These are phyloP conservation scores for Macrotyloma uniflorum DNA, from an alignment of 306 rosid genomes.

Conservation along the genomic window DNA sequence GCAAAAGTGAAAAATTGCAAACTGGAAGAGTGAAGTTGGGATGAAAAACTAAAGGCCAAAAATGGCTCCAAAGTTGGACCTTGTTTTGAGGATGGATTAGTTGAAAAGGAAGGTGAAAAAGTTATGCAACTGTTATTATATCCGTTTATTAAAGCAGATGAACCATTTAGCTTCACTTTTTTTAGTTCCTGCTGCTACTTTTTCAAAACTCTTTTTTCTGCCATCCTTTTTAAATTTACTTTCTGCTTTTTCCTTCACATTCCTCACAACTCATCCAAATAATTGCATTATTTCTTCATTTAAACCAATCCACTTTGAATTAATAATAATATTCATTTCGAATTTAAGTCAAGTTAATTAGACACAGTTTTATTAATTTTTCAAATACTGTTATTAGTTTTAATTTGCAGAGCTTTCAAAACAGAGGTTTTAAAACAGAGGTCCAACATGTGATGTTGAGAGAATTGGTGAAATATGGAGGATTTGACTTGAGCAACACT, in stretches of 20 bases:
- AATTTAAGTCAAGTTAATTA: too few species aligned
- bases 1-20: slow-evolving; percentile 10
- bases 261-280: too few species aligned
- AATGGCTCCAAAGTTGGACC: slow-evolving; percentile 13
- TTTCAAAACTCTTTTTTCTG: slow-evolving; percentile 7
- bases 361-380: too few species aligned
- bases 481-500: neutral
- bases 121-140: neutral
- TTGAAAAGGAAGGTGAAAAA: slow-evolving; percentile 8
- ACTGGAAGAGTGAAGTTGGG: neutral
- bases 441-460: neutral
- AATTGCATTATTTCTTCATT: too few species aligned
- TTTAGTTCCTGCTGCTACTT: slow-evolving; percentile 15
- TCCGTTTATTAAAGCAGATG: slow-evolving; percentile 19
- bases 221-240: neutral
- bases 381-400: too few species aligned
- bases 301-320: too few species aligned
- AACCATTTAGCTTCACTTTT: slow-evolving; percentile 34
- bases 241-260: neutral
- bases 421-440: neutral
- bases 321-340: neutral
- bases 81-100: neutral
- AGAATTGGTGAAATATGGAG: neutral
- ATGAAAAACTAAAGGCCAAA: neutral
- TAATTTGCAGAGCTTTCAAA: too few species aligned